phyloP scores from a whole-genome alignment of 495 filamentous ascomycete genomes.

The Penicillium parvum region DNA sequence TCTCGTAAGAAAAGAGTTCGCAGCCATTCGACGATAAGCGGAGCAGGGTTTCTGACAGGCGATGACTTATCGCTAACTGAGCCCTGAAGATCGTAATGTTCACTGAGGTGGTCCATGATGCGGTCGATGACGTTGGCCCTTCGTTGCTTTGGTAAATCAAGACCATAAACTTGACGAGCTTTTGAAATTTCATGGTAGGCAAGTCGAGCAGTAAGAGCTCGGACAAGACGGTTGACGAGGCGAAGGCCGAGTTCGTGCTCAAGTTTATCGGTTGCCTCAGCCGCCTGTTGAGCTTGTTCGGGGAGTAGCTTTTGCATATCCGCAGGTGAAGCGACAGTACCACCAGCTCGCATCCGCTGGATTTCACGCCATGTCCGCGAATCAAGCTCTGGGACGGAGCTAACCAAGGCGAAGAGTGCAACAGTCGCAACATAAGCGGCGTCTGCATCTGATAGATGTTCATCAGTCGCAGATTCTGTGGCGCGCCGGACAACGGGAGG shows the following conservation, averaged over 20 bases:
- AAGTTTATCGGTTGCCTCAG: constrained; percentile 47
- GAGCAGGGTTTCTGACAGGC: constrained; percentile 34
- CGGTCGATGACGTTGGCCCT: constrained; percentile 34
- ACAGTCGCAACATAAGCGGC: constrained; percentile 54
- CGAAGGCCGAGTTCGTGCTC: constrained; percentile 59
- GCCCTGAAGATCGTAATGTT: constrained; percentile 28
- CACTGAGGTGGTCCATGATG: constrained; percentile 37
- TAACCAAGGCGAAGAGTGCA: constrained; percentile 53
- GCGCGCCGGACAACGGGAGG: constrained; percentile 27
- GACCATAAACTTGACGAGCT: constrained; percentile 32
- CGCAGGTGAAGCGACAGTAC: constrained; percentile 46
- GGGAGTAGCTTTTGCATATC: constrained; percentile 35
- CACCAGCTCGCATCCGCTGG: constrained; percentile 48
- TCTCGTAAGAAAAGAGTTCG: constrained; percentile 67
- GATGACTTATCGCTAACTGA: constrained; percentile 25
- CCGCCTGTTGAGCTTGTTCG: constrained; percentile 24
- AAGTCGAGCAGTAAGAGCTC: constrained; percentile 48
- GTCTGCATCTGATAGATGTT: constrained; percentile 49
- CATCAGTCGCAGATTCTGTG: constrained; percentile 25
- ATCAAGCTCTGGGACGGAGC: constrained; percentile 45
- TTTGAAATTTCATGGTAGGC: constrained; percentile 51
- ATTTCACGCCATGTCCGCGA: constrained; percentile 47
- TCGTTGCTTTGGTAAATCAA: constrained; percentile 30
- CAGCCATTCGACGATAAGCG: constrained; percentile 72
- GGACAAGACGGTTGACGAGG: constrained; percentile 50